phyloP scores from a whole-genome alignment of 352 stramenopile species.

The Globisporangium barbulae region DNA sequence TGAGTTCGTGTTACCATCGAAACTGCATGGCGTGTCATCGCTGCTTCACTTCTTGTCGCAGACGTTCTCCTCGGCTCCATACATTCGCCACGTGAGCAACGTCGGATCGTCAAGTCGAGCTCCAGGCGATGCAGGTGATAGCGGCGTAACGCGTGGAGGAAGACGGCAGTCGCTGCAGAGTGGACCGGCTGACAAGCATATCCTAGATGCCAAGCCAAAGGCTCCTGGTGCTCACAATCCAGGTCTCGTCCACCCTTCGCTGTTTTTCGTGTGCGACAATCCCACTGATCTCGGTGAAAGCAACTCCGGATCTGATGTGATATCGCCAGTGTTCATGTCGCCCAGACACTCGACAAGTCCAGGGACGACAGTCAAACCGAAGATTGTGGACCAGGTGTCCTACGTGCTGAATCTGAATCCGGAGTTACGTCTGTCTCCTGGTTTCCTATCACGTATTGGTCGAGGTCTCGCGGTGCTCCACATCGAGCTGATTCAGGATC shows the following conservation, averaged over 20 bases:
- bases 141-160: not conserved
- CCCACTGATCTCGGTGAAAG: not conserved
- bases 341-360: not conserved
- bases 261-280: slow-evolving; percentile 16
- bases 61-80: slow-evolving; percentile 48
- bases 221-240: slow-evolving; percentile 3
- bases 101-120: slow-evolving; percentile 8
- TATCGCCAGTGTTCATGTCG: slow-evolving; percentile 21
- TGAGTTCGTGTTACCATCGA: slow-evolving; percentile 43
- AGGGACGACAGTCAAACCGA: not conserved
- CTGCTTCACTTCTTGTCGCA: slow-evolving; percentile 63
- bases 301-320: not conserved
- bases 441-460: slow-evolving; percentile 70
- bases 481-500: slow-evolving; percentile 47
- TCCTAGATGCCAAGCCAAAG: not conserved
- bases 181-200: not conserved
- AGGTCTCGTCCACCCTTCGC: slow-evolving; percentile 12
- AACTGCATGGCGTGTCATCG: slow-evolving; percentile 29
- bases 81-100: slow-evolving; percentile 49
- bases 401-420: slow-evolving; percentile 86
- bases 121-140: slow-evolving; percentile 1
- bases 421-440: slow-evolving; percentile 69
- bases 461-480: slow-evolving; percentile 72
- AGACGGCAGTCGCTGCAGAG: slow-evolving; percentile 9
- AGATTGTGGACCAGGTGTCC: slow-evolving; percentile 34